Conservation (phyloP, 2,329 filamentous ascomycete species). For the Clonostachys byssicola region DNA sequence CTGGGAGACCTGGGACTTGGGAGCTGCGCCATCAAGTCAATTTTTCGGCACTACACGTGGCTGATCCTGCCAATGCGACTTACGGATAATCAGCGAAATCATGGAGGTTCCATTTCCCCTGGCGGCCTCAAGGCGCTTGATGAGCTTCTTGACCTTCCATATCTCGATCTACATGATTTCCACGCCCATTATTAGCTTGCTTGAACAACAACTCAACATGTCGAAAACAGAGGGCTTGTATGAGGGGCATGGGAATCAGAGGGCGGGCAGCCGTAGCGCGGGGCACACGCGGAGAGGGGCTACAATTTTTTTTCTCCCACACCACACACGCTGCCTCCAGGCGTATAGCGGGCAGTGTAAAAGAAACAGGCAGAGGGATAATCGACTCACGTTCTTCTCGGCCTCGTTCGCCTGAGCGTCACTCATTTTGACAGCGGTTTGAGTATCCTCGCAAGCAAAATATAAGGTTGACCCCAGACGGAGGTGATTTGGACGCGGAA, state of each 20-base stretch:
- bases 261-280: not conserved
- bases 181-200: not conserved
- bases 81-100: constrained; percentile 99
- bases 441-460: constrained; percentile 12
- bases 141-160: constrained; percentile 99
- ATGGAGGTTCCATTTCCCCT: constrained; percentile 98
- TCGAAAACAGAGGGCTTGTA: too few species aligned
- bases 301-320: not conserved
- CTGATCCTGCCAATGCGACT: constrained; percentile 24
- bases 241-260: not conserved
- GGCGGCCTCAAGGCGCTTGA: constrained; percentile 96
- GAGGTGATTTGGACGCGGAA: constrained; percentile 7
- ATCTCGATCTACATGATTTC: constrained; percentile 58
- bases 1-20: constrained; percentile 96
- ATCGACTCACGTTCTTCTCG: constrained; percentile 79
- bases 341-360: not conserved
- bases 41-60: not conserved
- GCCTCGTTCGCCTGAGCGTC: constrained; percentile 84
- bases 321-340: too few species aligned
- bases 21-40: constrained; percentile 41
- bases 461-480: constrained; percentile 4
- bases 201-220: too few species aligned
- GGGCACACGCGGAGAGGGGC: not conserved
- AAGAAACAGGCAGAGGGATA: constrained; percentile 3
- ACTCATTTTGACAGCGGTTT: constrained; percentile 65